Evolutionary conservation across 306 rosid genomes (phyloP).

Genomic region (Cucumis sativus): DNA sequence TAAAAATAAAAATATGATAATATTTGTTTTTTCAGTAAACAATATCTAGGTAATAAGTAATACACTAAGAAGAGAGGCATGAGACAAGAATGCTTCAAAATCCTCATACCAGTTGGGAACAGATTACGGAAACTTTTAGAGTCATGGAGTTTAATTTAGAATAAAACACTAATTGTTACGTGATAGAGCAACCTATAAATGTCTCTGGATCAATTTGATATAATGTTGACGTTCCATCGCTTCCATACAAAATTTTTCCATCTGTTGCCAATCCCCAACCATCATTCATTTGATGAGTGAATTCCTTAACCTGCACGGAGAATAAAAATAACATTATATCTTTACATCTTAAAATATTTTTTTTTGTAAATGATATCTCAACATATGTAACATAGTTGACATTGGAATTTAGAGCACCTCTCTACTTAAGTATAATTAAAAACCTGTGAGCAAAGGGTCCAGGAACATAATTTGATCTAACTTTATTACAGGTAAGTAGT

Average conservation of each 20-base stretch:
- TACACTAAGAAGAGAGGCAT: neutral
- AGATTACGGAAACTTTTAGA: neutral
- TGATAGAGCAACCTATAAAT: constrained; percentile 37
- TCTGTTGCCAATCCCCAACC: constrained; percentile 99
- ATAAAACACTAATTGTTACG: neutral
- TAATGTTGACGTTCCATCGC: constrained; percentile 74
- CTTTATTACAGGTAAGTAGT: neutral
- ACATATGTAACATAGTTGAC: neutral
- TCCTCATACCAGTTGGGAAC: neutral
- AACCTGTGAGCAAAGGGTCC: neutral
- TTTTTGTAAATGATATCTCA: neutral
- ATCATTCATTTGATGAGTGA: constrained; percentile 70
- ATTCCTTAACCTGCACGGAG: constrained; percentile 37
- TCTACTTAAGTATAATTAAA: neutral
- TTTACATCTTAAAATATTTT: no score
- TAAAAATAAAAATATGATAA: neutral
- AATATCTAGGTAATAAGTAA: neutral
- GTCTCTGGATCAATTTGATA: constrained; percentile 60
- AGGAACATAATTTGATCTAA: neutral
- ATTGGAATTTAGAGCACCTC: neutral
- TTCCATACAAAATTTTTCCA: constrained; percentile 75
- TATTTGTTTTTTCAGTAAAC: neutral
- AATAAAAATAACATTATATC: constrained; percentile 1
- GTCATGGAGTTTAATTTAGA: neutral
- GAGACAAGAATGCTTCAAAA: neutral